Evolutionary conservation across 306 rosid genomes (phyloP), one percentile per base, ranked within the genome.

Genomic region (Quercus robur): DNA sequence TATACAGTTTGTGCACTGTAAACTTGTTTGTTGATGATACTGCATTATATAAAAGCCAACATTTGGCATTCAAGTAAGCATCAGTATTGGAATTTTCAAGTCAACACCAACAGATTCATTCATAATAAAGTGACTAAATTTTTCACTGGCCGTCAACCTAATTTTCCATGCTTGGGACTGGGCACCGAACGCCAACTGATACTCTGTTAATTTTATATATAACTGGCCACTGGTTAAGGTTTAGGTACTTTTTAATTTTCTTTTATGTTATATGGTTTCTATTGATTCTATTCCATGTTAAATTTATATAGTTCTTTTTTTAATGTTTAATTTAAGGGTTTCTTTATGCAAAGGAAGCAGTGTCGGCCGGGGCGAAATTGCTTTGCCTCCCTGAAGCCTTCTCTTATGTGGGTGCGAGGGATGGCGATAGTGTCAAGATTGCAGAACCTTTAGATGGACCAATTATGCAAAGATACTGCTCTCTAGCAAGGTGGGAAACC

Each of bases 351-450:
- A 84, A 93, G 99, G 98, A 96, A 82, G 99, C 99, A 74, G 97
- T 92, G 72, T 87, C 87, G 5, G 94, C 92, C 73, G 99, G 97
- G 75, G 98, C 92, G 1, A 96, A 93, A 77, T 67, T 96, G 86
- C 70, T 93, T 25, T 96, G 99, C 80, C 87, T 93, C 79, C 98
- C 99, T 12, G 99, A 96, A 84, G 80, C 84, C 11, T 96, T 96
- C 81, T 92, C 99, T 62, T 96, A 74, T 70, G 84, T 93, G 58
- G 97, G 89, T 67, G 89, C 90, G 56, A 89, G 87, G 63, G 93
- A 93, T 78, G 98, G 99, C 12, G 99, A 96, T 1, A 85, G 97
- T 87, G 83, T 89, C 70, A 80, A 69, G 74, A 79, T 96, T 58
- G 94, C 94, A 7, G 84, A 96, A 78, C 94, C 94, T 61, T 84